These are phyloP conservation scores for Nymphaea colorata DNA, from an alignment of 164 flowering plant genomes.

Conservation along the genomic window DNA sequence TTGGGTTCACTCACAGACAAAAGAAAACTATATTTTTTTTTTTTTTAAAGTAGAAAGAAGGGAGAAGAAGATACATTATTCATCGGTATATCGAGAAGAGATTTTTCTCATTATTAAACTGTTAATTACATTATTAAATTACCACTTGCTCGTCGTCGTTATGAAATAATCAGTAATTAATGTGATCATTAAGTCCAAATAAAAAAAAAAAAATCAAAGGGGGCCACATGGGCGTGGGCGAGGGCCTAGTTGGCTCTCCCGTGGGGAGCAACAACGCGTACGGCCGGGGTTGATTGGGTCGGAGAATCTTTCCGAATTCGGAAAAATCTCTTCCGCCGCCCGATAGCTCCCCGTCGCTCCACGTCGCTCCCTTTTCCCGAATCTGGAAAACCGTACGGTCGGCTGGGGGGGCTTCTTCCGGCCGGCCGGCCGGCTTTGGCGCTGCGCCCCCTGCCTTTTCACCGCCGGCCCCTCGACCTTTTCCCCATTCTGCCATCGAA, in stretches of 20 bases:
- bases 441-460: neutral
- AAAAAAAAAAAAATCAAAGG: too few relatives aligned
- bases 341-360: neutral
- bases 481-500: neutral
- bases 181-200: too few relatives aligned
- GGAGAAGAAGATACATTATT: too few relatives aligned
- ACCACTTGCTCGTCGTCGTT: neutral
- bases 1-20: neutral
- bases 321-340: neutral
- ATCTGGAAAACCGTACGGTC: neutral
- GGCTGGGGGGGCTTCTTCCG: neutral
- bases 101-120: too few relatives aligned
- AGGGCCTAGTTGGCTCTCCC: neutral
- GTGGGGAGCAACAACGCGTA: neutral
- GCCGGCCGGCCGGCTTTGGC: neutral
- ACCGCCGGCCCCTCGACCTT: neutral
- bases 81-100: too few relatives aligned
- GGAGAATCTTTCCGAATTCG: neutral
- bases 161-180: neutral
- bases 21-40: neutral
- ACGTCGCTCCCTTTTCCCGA: neutral
- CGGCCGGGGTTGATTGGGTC: neutral
- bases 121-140: too few relatives aligned
- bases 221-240: too few relatives aligned
- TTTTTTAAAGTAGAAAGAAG: too few relatives aligned